A percentile compares a stretch with the other conserved stretches of the same genome.
Conservation (phyloP, 1,284 basidiomycete species). For the Tilletia setariae region DNA sequence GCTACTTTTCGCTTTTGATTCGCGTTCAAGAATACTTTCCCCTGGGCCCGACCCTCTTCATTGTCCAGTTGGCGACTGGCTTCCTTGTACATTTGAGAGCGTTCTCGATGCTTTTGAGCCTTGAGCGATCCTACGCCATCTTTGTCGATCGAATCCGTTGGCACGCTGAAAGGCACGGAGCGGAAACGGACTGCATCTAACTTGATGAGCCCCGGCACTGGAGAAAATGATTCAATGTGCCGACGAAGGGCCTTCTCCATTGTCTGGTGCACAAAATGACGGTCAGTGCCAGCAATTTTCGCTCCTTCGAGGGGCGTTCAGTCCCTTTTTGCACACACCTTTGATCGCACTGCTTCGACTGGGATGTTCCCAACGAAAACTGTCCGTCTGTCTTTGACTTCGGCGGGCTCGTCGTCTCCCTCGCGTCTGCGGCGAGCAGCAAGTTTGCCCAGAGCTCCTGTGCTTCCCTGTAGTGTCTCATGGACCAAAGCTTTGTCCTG, state of each 20-base stretch:
- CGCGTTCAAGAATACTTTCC: conserved; percentile 66
- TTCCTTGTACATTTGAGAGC: conserved; percentile 67
- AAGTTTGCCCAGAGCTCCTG: conserved; percentile 74
- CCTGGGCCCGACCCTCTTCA: conserved; percentile 31
- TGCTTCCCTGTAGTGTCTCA: not conserved
- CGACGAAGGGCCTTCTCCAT: conserved; percentile 53
- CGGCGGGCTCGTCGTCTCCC: conserved; percentile 7
- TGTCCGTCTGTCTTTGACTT: conserved; percentile 68
- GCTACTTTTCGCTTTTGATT: conserved; percentile 90
- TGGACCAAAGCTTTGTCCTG: conserved; percentile 2
- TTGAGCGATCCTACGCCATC: conserved; percentile 52
- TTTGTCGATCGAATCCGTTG: conserved; percentile 36
- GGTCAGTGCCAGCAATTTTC: not conserved
- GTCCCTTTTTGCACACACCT: conserved; percentile 59
- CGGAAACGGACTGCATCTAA: conserved; percentile 51
- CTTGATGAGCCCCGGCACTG: conserved; percentile 36
- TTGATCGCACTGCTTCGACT: conserved; percentile 70
- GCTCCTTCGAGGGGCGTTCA: not conserved
- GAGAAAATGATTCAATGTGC: conserved; percentile 50
- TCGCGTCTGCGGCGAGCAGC: conserved; percentile 32
- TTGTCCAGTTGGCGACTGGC: conserved; percentile 55
- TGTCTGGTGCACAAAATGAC: conserved; percentile 24
- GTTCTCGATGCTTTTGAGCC: conserved; percentile 56
- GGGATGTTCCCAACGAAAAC: conserved; percentile 91
- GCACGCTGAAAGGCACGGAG: conserved; percentile 52